These are phyloP conservation scores for Aurifilum marmelostoma DNA, from an alignment of 2,329 filamentous ascomycete species.

Conservation along the genomic window DNA sequence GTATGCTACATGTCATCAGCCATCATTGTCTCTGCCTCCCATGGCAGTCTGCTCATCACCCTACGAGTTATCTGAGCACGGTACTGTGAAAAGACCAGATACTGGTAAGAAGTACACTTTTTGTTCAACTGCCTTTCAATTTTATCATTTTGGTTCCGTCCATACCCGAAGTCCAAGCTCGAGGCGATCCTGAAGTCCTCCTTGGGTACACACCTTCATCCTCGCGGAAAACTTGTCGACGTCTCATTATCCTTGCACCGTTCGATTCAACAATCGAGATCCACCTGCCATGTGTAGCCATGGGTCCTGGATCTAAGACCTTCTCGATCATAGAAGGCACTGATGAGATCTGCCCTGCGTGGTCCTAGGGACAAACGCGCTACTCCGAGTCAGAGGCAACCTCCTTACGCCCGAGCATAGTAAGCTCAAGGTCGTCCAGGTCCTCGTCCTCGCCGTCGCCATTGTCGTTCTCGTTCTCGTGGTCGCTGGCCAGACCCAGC, in stretches of 20 bases:
- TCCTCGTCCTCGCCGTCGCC: constrained; percentile 56
- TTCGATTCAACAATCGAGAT: not conserved
- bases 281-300: no score
- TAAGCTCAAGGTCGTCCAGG: constrained; percentile 44
- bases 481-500: constrained; percentile 50
- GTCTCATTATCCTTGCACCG: not conserved
- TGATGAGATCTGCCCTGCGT: no score
- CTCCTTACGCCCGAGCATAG: constrained; percentile 39
- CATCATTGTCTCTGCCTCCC: not conserved
- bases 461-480: constrained; percentile 44
- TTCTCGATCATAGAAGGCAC: no score
- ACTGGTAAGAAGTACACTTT: not conserved
- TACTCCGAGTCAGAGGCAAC: constrained; percentile 40
- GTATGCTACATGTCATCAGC: not conserved
- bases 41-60: not conserved
- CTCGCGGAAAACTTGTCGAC: not conserved
- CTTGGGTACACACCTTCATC: not conserved
- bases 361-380: not conserved
- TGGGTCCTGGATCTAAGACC: not conserved
- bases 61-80: not conserved
- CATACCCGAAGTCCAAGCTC: not conserved
- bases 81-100: not conserved
- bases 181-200: not conserved
- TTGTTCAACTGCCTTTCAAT: not conserved
- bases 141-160: not conserved